phyloP scores from a whole-genome alignment of 805 yeast species.

The Pichia occidentalis region DNA sequence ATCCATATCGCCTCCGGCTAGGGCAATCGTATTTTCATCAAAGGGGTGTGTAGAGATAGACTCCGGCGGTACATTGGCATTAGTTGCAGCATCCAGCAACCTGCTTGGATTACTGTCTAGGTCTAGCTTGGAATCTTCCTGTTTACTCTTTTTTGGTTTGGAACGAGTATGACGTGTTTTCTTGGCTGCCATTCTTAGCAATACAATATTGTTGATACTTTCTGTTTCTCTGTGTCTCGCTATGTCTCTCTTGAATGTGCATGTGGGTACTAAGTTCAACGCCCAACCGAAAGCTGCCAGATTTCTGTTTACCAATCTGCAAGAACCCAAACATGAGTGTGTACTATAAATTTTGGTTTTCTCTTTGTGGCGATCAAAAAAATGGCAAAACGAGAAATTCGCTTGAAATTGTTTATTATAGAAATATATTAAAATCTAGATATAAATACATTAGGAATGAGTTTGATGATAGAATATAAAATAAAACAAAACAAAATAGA shows the following conservation, averaged over 20 bases:
- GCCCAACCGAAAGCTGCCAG: no score
- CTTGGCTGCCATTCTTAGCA: constrained; percentile 2
- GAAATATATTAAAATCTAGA: neutral
- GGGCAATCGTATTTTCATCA: neutral
- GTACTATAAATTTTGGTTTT: no score
- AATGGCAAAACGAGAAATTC: no score
- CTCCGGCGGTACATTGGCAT: no score
- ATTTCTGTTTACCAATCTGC: no score
- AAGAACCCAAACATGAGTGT: no score
- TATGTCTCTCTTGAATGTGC: neutral
- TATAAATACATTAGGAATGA: neutral
- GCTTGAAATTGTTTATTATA: no score
- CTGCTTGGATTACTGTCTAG: no score
- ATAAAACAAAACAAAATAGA: neutral
- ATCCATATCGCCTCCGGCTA: constrained; percentile 5
- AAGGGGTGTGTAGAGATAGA: neutral
- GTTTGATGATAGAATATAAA: neutral
- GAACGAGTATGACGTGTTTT: constrained; percentile 1
- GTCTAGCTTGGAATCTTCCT: no score
- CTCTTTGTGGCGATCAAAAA: no score
- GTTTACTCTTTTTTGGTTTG: neutral
- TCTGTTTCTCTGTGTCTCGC: neutral
- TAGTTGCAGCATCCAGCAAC: no score
- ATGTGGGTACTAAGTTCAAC: no score
- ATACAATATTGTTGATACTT: neutral